Percentiles rank a stretch among this genome's conserved stretches.
Conservation (phyloP, 768 basidiomycete species). For the Russula compacta region DNA sequence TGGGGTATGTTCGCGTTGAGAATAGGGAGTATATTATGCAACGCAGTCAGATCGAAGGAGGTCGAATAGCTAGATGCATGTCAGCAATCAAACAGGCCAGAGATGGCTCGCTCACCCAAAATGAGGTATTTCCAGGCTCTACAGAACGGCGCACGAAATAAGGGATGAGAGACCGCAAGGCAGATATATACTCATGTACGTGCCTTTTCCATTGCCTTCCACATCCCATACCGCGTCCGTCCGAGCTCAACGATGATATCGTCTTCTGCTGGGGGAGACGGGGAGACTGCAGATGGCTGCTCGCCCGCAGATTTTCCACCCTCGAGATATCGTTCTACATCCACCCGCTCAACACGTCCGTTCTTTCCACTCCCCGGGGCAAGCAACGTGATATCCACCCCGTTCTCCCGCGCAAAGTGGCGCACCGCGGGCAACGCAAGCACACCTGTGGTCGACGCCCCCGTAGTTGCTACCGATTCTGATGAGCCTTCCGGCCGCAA, state of each 20-base stretch:
- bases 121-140: conserved; percentile 82
- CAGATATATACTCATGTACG: conserved; percentile 1
- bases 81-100: background rate
- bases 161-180: background rate
- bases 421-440: conserved; percentile 73
- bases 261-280: conserved; percentile 18
- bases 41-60: conserved; percentile 61
- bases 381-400: conserved; percentile 48
- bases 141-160: background rate
- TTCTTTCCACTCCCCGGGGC: conserved; percentile 63
- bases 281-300: conserved; percentile 1
- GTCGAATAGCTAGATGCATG: conserved; percentile 55
- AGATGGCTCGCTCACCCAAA: conserved; percentile 50
- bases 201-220: conserved; percentile 83
- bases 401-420: conserved; percentile 59
- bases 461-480: background rate
- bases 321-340: conserved; percentile 56
- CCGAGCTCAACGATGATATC: conserved; percentile 65
- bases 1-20: conserved; percentile 64
- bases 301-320: conserved; percentile 20
- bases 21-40: conserved; percentile 51
- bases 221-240: conserved; percentile 76
- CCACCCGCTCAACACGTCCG: conserved; percentile 66
- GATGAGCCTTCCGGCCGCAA: background rate
- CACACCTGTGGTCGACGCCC: conserved; percentile 28